These are phyloP conservation scores for Pyrenophora seminiperda DNA, from an alignment of 2,329 filamentous ascomycete genomes.

Conservation along the genomic window DNA sequence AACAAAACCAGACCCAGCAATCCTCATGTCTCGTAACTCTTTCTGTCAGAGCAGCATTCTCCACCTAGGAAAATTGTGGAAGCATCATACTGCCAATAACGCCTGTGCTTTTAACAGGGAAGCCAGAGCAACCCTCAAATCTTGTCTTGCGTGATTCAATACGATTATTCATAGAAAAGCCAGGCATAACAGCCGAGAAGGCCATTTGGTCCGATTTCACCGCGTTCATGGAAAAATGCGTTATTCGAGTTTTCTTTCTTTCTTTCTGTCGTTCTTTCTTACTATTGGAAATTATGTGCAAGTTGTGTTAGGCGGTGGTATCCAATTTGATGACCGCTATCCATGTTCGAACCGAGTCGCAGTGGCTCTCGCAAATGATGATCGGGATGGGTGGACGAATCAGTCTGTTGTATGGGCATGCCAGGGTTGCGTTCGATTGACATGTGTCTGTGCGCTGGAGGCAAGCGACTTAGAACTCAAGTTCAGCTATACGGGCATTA, in stretches of 20 bases:
- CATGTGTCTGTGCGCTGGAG: slow-evolving; percentile 11
- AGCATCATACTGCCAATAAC: neutral
- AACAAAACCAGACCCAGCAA: too few relatives aligned
- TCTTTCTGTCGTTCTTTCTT: neutral
- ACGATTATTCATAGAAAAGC: neutral
- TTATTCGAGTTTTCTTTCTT: neutral
- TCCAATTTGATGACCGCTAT: slow-evolving; percentile 9
- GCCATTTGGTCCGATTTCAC: neutral
- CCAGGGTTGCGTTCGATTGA: slow-evolving; percentile 12
- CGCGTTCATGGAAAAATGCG: neutral
- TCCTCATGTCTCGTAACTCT: too few relatives aligned
- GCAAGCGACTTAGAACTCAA: slow-evolving; percentile 25
- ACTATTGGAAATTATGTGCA: neutral
- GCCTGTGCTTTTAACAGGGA: neutral
- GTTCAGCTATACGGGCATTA: slow-evolving; percentile 30
- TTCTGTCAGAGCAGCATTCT: too few relatives aligned
- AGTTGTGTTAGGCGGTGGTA: neutral
- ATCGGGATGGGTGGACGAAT: neutral
- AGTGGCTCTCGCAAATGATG: neutral
- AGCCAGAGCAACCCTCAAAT: neutral
- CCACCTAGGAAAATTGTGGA: neutral
- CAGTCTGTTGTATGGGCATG: neutral
- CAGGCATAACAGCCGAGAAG: neutral
- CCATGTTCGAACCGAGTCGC: neutral
- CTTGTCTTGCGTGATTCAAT: neutral